These are phyloP conservation scores for Wickerhamomyces sp. DNA, from an alignment of 1,139 yeast species.

Conservation along the genomic window DNA sequence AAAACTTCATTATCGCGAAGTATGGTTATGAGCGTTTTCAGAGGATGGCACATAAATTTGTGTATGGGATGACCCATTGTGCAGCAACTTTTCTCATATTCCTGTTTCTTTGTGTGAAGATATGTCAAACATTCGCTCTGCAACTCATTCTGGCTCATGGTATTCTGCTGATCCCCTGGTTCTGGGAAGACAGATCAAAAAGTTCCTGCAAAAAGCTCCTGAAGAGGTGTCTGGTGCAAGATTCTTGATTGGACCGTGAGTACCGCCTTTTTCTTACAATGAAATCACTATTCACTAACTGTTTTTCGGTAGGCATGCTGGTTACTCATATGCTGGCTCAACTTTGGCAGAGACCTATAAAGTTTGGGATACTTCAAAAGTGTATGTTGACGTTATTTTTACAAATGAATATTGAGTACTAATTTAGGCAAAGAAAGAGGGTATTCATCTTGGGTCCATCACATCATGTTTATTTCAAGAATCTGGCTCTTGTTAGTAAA, in stretches of 20 bases:
- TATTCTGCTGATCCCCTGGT: conserved; percentile 46
- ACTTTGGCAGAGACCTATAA: conserved; percentile 76
- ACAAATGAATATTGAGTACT: too few species aligned
- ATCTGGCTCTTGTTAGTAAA: conserved; percentile 51
- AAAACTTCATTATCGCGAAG: too few species aligned
- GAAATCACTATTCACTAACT: conserved; percentile 7
- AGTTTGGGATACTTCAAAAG: conserved; percentile 57
- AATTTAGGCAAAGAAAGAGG: conserved; percentile 49
- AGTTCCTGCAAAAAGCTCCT: conserved; percentile 34
- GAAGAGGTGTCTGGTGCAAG: conserved; percentile 51
- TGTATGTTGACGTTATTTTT: too few species aligned
- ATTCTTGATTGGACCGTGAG: conserved; percentile 40
- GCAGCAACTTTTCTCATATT: too few species aligned
- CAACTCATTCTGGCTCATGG: conserved; percentile 92
- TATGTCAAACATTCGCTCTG: conserved; percentile 38
- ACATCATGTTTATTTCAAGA: conserved; percentile 79
- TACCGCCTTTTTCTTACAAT: conserved; percentile 2
- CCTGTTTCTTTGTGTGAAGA: neutral
- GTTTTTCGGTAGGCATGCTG: conserved; percentile 71
- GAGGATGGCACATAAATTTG: neutral
- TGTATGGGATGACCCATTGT: too few species aligned
- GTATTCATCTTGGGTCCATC: conserved; percentile 89
- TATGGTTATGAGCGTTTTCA: neutral
- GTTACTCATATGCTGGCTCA: conserved; percentile 76
- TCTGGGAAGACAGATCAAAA: conserved; percentile 46